A percentile compares a stretch with the other conserved stretches of the same genome.
Conservation (phyloP, 257 asterid genomes). For the Solanum tarijense region DNA sequence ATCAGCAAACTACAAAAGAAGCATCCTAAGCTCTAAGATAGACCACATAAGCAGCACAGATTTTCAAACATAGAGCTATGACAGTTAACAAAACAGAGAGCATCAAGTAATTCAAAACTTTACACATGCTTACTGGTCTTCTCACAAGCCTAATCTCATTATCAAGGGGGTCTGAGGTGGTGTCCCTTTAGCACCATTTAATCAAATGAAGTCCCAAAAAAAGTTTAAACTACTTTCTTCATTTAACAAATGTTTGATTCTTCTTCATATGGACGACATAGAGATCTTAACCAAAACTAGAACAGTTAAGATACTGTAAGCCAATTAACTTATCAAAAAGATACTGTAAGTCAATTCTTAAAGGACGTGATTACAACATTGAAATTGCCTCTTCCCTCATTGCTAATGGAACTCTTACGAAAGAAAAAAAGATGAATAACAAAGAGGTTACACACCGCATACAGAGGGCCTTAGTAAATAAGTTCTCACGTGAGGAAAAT, state of each 20-base stretch:
- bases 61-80: neutral
- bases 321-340: neutral
- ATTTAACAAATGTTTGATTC: neutral
- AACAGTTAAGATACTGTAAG: neutral
- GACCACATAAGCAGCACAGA: neutral
- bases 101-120: neutral
- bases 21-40: neutral
- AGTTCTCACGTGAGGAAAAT: conserved; percentile 76
- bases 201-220: neutral
- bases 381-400: neutral
- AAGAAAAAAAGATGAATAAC: neutral
- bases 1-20: neutral
- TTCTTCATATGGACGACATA: neutral
- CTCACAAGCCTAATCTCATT: neutral
- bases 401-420: neutral
- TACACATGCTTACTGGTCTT: neutral
- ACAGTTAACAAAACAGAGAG: neutral
- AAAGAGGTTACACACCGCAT: conserved; percentile 62
- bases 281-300: neutral
- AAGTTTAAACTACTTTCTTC: neutral
- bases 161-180: neutral
- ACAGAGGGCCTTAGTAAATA: conserved; percentile 74
- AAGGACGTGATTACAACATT: neutral
- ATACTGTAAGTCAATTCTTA: neutral
- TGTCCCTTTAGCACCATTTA: neutral